A percentile compares a stretch with the other conserved stretches of the same genome.
These are phyloP conservation scores for Hawksworthiomyces lignivorus DNA, from an alignment of 2,329 filamentous ascomycete genomes.

Conservation along the genomic window DNA sequence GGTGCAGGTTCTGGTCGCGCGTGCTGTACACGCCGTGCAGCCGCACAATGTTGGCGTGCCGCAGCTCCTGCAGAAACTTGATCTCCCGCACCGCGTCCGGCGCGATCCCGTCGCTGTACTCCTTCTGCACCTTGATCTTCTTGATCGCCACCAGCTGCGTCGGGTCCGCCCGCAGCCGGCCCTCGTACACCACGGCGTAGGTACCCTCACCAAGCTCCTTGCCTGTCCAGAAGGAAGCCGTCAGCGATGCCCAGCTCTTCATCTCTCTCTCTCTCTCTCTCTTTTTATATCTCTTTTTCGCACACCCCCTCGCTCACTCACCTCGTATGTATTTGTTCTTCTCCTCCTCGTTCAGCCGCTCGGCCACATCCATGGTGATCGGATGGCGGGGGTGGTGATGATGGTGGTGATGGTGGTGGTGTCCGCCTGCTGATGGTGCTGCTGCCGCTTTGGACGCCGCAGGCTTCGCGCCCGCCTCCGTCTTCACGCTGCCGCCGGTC, in stretches of 20 bases:
- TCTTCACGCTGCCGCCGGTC: conserved; percentile 2
- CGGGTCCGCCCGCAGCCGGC: conserved; percentile 67
- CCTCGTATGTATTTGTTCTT: conserved; percentile 73
- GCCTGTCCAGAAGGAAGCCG: conserved; percentile 38
- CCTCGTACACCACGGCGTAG: conserved; percentile 91
- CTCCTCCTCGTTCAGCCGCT: conserved; percentile 73
- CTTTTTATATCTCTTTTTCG: too few relatives aligned
- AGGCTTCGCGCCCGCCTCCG: too few relatives aligned
- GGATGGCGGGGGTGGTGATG: conserved; percentile 6
- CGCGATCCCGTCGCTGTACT: conserved; percentile 84
- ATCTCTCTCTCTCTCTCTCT: neutral
- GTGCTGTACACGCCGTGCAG: conserved; percentile 89
- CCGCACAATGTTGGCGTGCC: conserved; percentile 91
- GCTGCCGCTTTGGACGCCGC: too few relatives aligned
- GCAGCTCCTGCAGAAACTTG: conserved; percentile 88
- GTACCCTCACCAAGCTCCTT: conserved; percentile 93
- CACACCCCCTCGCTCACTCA: neutral
- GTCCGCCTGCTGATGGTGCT: conserved; percentile 19
- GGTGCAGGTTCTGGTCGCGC: conserved; percentile 92
- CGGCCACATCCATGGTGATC: conserved; percentile 54
- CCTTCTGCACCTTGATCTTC: conserved; percentile 80
- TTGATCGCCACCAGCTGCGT: conserved; percentile 79
- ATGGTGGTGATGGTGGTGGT: conserved; percentile 17
- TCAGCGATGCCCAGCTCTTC: neutral
- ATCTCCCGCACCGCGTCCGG: conserved; percentile 95